Evolutionary conservation across 345 rosid genomes (phyloP), one percentile per base, ranked within the genome.

Genomic region (Sisymbrium irio): DNA sequence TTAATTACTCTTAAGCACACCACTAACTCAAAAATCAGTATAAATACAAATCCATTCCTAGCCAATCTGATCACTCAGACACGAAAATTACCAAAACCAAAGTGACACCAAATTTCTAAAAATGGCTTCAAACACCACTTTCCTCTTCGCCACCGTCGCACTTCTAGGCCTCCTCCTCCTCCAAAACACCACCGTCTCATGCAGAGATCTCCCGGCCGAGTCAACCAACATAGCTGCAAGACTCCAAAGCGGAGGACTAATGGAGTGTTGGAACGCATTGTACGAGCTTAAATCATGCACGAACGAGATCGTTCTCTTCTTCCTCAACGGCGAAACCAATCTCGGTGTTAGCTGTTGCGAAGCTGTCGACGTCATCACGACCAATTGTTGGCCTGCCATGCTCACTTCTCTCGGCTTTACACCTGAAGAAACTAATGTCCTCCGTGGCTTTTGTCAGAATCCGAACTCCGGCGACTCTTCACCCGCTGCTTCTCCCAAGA

Each of bases 331-430:
- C 0, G 77, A 85, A 69, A 74, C 92, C 10, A 68, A 67, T 60
- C 78, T 93, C 6, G 92, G 91, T 2, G 78, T 75, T 0, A 77
- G 63, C 4, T 93, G 98, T 60, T 93, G 98, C 22, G 65, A 70
- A 5, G 85, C 92, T 37, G 83, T 91, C 11, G 86, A 79, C 1
- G 58, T 82, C 15, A 84, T 91, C 1, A 86, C 87, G 0, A 82
- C 65, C 7, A 70, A 80, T 18, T 93, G 97, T 70, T 93, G 97
- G 98, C 98, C 97, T 1, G 78, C 89, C 0, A 87, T 92, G 96
- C 87, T 90, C 17, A 79, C 85, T 39, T 85, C 96, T 22, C 80
- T 86, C 2, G 91, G 98, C 0, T 88, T 90, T 73, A 85, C 90
- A 0, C 32, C 81, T 0, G 84, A 83, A 58, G 88, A 89, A 79